phyloP scores from a whole-genome alignment of 768 basidiomycete species.

The Leccinum arenicola region DNA sequence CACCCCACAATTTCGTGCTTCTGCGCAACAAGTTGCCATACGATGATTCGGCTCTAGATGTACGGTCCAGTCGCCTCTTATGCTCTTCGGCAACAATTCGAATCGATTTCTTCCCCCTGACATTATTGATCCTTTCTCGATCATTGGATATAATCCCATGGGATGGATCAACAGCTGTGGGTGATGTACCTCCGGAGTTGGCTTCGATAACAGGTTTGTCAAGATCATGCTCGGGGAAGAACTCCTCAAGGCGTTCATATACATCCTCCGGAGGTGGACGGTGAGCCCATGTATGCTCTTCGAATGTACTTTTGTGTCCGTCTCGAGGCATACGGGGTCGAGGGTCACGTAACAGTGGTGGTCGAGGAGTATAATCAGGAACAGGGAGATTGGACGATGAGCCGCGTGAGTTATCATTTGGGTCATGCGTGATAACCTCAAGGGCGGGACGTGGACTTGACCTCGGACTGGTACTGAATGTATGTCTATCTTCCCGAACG shows the following conservation, averaged over 20 bases:
- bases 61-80: slow-evolving; percentile 71
- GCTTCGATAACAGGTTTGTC: slow-evolving; percentile 95
- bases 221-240: slow-evolving; percentile 94
- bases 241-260: slow-evolving; percentile 88
- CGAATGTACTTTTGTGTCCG: slow-evolving; percentile 49
- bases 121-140: slow-evolving; percentile 40
- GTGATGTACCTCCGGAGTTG: slow-evolving; percentile 74
- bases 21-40: slow-evolving; percentile 60
- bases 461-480: slow-evolving; percentile 14
- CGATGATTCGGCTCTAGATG: slow-evolving; percentile 55
- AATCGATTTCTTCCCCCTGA: slow-evolving; percentile 84
- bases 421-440: slow-evolving; percentile 29
- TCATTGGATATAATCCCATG: slow-evolving; percentile 36
- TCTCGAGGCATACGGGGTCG: slow-evolving; percentile 30
- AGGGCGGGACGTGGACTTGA: slow-evolving; percentile 28
- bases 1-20: slow-evolving; percentile 96
- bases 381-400: slow-evolving; percentile 21
- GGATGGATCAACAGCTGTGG: slow-evolving; percentile 57
- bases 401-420: slow-evolving; percentile 14
- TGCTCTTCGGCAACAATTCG: slow-evolving; percentile 88
- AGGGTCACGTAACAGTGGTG: slow-evolving; percentile 13
- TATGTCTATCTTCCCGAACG: slow-evolving; percentile 18
- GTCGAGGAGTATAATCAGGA: slow-evolving; percentile 14
- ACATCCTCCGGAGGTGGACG: slow-evolving; percentile 92
- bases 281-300: slow-evolving; percentile 79